These are phyloP conservation scores for Clavulina sp. DNA, from an alignment of 768 basidiomycete species.

Conservation along the genomic window DNA sequence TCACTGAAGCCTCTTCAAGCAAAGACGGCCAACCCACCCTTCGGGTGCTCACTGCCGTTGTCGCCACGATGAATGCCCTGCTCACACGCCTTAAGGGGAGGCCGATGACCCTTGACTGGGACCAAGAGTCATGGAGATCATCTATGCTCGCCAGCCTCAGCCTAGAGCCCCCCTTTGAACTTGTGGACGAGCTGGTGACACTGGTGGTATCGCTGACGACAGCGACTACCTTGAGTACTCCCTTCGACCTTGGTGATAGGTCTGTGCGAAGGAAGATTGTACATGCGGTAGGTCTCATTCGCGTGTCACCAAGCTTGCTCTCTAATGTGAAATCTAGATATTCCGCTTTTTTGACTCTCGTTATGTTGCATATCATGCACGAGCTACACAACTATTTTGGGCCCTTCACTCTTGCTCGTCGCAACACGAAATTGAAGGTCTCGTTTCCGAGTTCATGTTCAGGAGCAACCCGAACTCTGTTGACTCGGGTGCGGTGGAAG, in stretches of 20 bases:
- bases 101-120: too few species aligned
- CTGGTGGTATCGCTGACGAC: conserved; percentile 38
- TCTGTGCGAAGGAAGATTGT: conserved; percentile 42
- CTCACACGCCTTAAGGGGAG: neutral
- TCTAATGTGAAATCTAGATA: conserved; percentile 26
- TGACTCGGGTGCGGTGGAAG: conserved; percentile 52
- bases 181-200: conserved; percentile 45
- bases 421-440: conserved; percentile 54
- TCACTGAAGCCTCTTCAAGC: too few species aligned
- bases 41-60: too few species aligned
- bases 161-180: conserved; percentile 36
- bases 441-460: conserved; percentile 55
- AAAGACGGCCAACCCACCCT: too few species aligned
- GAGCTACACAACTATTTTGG: conserved; percentile 74
- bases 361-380: conserved; percentile 55
- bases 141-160: neutral
- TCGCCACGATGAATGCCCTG: too few species aligned
- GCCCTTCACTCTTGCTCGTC: conserved; percentile 39
- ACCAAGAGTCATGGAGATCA: neutral
- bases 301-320: neutral
- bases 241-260: conserved; percentile 36
- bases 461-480: conserved; percentile 30
- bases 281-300: conserved; percentile 23
- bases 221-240: conserved; percentile 32
- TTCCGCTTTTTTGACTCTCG: conserved; percentile 55